Percentiles rank a stretch among this genome's conserved stretches.
These are phyloP conservation scores for Blumeria graminis DNA, from an alignment of 2,329 filamentous ascomycete species.

Conservation along the genomic window DNA sequence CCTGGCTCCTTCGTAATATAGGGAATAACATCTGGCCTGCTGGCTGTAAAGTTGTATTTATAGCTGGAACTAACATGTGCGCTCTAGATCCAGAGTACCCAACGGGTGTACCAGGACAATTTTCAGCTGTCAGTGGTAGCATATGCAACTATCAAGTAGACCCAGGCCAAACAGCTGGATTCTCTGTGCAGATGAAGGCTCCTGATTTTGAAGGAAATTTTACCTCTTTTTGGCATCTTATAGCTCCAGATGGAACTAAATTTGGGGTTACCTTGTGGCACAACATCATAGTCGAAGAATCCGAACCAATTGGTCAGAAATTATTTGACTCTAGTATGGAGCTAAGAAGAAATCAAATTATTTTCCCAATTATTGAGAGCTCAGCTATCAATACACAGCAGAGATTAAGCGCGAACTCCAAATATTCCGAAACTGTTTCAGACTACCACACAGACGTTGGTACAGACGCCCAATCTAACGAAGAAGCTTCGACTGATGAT, in stretches of 20 bases:
- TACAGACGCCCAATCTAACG: too few relatives aligned
- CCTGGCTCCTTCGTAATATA: constrained; percentile 75
- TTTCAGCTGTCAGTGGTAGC: constrained; percentile 62
- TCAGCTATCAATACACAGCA: constrained; percentile 34
- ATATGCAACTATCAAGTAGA: constrained; percentile 43
- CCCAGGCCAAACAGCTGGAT: constrained; percentile 51
- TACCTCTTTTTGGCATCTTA: constrained; percentile 93
- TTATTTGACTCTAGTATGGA: constrained; percentile 14
- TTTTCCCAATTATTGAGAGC: constrained; percentile 90
- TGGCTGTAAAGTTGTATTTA: constrained; percentile 74
- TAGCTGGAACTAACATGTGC: constrained; percentile 92
- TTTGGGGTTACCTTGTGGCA: constrained; percentile 95
- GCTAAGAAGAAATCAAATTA: constrained; percentile 44
- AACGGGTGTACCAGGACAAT: constrained; percentile 52
- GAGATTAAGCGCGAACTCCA: too few relatives aligned
- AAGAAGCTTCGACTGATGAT: too few relatives aligned
- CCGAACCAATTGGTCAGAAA: constrained; percentile 14
- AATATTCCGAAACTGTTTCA: too few relatives aligned
- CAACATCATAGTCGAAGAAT: constrained; percentile 46
- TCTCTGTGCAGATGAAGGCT: constrained; percentile 67
- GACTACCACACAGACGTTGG: too few relatives aligned
- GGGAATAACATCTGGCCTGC: constrained; percentile 62
- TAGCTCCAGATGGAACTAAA: constrained; percentile 50
- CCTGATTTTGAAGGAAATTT: constrained; percentile 51
- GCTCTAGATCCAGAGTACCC: constrained; percentile 61